phyloP scores from a whole-genome alignment of 495 filamentous ascomycete genomes.

The Neurospora sp. region DNA sequence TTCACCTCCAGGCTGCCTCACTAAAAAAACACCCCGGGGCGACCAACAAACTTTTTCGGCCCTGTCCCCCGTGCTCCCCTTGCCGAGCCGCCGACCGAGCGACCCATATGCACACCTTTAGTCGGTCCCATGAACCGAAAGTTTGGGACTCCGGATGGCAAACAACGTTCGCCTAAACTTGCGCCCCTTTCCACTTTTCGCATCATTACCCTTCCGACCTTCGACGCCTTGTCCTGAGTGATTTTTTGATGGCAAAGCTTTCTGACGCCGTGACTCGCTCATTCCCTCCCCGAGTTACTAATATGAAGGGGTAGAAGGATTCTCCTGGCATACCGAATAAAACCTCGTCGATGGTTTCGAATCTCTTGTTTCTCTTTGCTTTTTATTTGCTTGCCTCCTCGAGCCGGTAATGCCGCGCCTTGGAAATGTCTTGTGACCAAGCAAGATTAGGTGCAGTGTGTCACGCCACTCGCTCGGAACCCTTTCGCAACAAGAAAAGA shows the following conservation, averaged over 20 bases:
- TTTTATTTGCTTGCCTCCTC: background rate
- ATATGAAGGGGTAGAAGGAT: background rate
- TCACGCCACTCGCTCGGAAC: background rate
- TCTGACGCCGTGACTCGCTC: background rate
- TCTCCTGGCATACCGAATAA: background rate
- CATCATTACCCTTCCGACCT: background rate
- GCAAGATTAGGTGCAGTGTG: background rate
- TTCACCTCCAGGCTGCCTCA: background rate
- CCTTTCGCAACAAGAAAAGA: background rate
- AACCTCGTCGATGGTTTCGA: background rate
- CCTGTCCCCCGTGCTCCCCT: background rate
- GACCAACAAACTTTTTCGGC: background rate
- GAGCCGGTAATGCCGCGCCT: background rate
- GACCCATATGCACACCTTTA: background rate
- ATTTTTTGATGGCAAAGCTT: background rate
- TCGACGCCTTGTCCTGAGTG: background rate
- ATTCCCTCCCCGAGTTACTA: background rate
- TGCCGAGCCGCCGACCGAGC: background rate
- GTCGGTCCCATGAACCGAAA: background rate
- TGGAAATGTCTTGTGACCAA: background rate
- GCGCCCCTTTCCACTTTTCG: background rate
- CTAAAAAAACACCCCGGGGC: background rate
- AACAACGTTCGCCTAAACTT: background rate
- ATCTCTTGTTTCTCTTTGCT: background rate
- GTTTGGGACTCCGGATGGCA: background rate